phyloP scores from a whole-genome alignment of 148 eudicot genomes.

The Beta vulgaris region DNA sequence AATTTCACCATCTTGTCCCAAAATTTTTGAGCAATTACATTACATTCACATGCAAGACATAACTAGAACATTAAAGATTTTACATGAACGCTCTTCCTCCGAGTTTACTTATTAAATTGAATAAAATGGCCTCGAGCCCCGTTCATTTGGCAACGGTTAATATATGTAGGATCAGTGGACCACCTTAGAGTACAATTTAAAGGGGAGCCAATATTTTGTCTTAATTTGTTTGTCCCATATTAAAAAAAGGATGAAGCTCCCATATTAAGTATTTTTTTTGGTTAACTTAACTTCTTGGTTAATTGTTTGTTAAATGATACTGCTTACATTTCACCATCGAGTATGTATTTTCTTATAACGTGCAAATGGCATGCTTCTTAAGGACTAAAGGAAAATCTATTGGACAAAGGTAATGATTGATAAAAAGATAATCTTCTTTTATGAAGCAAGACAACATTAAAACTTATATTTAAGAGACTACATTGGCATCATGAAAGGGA shows the following conservation, averaged over 20 bases:
- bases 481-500: too few relatives aligned
- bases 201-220: conserved; percentile 4
- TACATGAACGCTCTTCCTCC: not conserved
- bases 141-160: conserved; percentile 16
- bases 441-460: too few relatives aligned
- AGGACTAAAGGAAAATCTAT: not conserved
- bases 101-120: not conserved
- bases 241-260: not conserved
- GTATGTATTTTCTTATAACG: not conserved
- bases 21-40: not conserved
- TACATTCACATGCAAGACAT: not conserved
- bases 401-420: not conserved
- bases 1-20: not conserved
- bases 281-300: conserved; percentile 8
- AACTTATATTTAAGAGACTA: too few relatives aligned
- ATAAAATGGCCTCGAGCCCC: conserved; percentile 16
- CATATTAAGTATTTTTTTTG: not conserved
- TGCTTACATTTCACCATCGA: not conserved
- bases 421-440: not conserved
- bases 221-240: conserved; percentile 12
- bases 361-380: not conserved
- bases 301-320: not conserved
- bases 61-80: not conserved
- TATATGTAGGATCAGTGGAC: not conserved
- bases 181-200: not conserved